Evolutionary conservation across 2,329 filamentous ascomycete genomes (phyloP), one percentile per base, ranked within the genome.

Genomic region (Aspergillus terreus): DNA sequence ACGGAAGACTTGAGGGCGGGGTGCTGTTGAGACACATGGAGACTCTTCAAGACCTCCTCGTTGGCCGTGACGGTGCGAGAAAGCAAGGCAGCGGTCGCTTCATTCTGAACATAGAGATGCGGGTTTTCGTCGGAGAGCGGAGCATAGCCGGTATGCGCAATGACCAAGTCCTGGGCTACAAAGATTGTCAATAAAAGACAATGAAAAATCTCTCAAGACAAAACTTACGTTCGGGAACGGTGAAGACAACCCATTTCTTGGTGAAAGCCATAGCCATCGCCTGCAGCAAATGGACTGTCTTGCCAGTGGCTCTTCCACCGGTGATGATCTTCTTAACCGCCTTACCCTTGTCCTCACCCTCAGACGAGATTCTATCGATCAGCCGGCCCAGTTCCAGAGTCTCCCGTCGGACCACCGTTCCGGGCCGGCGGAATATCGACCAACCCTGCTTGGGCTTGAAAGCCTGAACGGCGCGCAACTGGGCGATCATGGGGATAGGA

Each of bases 401-500:
- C 76, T 96, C 90, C 52, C 82, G 78, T 61, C 92, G 82, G 56
- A 96, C 76, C 66, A 99, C 75, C 49, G 87, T 82, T 50, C 88
- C 88, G 23, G 94, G 94, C 59, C 84, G 81, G 61, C 89, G 78
- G 73, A 97, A 99, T 63, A 96, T 76, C 53, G 80, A 82, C 92
- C 94, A 99, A 58, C 82, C 85, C 78, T 97, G 94, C 21, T 84
- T 88, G 19, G 84, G 79, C 81, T 96, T 95, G 79, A 99, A 99
- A 3, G 90, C 91, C 67, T 95, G 89, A 49, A 88, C 79, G n/a
- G 85, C 82, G 63, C 91, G 82, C 75, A 99, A 77, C 69, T 86
- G 83, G 74, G 96, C 91, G 46, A 96, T 81, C 46, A 90, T 75
- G 1, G 75, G 72, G 40, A 84, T 82, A 6, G 87, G 84, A 25